phyloP scores from a whole-genome alignment of 129 eudicot genomes.

The Mikania micrantha region DNA sequence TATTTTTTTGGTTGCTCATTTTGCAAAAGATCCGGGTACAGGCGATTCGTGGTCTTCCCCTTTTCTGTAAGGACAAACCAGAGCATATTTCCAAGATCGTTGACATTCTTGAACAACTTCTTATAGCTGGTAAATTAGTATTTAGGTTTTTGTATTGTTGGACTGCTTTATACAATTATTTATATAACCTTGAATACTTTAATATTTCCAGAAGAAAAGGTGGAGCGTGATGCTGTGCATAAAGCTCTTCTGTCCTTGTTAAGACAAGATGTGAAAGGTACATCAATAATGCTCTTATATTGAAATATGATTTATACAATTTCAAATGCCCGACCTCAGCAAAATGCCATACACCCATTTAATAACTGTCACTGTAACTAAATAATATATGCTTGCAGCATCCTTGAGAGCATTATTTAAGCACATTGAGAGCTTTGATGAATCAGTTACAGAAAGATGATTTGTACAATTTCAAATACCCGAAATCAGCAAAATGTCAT shows the following conservation, averaged over 20 bases:
- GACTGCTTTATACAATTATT: background rate
- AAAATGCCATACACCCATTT: background rate
- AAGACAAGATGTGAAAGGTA: too few relatives aligned
- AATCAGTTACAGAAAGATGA: too few relatives aligned
- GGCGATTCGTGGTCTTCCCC: conserved; percentile 96
- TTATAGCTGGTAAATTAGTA: too few relatives aligned
- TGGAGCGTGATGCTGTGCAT: conserved; percentile 95
- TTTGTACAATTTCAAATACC: background rate
- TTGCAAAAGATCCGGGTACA: conserved; percentile 54
- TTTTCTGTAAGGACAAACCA: conserved; percentile 93
- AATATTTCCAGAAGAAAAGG: conserved; percentile 66
- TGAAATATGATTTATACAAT: background rate
- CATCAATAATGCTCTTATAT: background rate
- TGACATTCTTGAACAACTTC: conserved; percentile 91
- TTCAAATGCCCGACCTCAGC: background rate
- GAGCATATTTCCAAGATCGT: conserved; percentile 88
- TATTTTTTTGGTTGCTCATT: conserved; percentile 10
- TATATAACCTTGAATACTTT: conserved; percentile 15
- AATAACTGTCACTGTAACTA: background rate
- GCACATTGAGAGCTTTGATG: conserved; percentile 72
- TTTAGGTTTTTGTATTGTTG: background rate
- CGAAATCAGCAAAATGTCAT: background rate
- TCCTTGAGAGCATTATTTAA: conserved; percentile 84
- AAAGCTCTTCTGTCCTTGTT: conserved; percentile 84
- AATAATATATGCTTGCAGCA: conserved; percentile 42